phyloP scores from a whole-genome alignment of 2,329 filamentous ascomycete species.

The Coniochaeta prunicola region DNA sequence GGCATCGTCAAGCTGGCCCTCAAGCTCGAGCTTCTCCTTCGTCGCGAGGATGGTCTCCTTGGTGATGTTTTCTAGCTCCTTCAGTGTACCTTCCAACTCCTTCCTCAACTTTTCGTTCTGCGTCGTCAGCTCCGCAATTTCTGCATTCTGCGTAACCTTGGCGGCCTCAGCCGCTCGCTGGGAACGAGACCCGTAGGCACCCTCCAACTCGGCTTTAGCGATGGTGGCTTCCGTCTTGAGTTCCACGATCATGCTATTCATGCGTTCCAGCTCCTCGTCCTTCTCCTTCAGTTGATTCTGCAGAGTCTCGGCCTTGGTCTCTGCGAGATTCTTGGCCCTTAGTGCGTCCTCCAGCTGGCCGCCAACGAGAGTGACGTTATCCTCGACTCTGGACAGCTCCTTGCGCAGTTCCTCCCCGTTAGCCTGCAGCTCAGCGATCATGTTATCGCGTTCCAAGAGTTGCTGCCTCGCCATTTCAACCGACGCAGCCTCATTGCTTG shows the following conservation, averaged over 20 bases:
- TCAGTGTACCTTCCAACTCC: slow-evolving; percentile 42
- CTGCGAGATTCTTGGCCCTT: slow-evolving; percentile 19
- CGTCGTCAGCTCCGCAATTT: slow-evolving; percentile 35
- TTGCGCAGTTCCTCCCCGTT: slow-evolving; percentile 9
- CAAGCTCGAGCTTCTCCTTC: slow-evolving; percentile 40
- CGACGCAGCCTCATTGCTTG: slow-evolving; percentile 17
- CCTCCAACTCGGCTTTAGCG: slow-evolving; percentile 54
- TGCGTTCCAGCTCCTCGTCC: slow-evolving; percentile 41
- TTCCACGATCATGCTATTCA: slow-evolving; percentile 46
- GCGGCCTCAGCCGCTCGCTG: slow-evolving; percentile 53
- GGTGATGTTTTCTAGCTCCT: slow-evolving; percentile 47
- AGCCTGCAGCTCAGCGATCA: slow-evolving; percentile 29
- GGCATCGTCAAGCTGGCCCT: slow-evolving; percentile 33
- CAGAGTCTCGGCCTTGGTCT: slow-evolving; percentile 22
- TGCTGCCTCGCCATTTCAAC: slow-evolving; percentile 24
- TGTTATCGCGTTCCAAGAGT: slow-evolving; percentile 34
- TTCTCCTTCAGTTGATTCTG: slow-evolving; percentile 39
- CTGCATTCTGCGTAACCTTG: slow-evolving; percentile 41
- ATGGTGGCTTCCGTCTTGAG: slow-evolving; percentile 56
- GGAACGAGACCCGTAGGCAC: slow-evolving; percentile 51
- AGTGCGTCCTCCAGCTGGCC: slow-evolving; percentile 23
- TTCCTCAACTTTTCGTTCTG: slow-evolving; percentile 43
- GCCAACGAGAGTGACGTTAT: slow-evolving; percentile 27
- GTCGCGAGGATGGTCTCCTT: slow-evolving; percentile 43
- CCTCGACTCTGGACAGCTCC: slow-evolving; percentile 27